A percentile compares a stretch with the other conserved stretches of the same genome.
Evolutionary conservation across 169 alveolate species (phyloP).

Genomic region (Babesia bovis): DNA sequence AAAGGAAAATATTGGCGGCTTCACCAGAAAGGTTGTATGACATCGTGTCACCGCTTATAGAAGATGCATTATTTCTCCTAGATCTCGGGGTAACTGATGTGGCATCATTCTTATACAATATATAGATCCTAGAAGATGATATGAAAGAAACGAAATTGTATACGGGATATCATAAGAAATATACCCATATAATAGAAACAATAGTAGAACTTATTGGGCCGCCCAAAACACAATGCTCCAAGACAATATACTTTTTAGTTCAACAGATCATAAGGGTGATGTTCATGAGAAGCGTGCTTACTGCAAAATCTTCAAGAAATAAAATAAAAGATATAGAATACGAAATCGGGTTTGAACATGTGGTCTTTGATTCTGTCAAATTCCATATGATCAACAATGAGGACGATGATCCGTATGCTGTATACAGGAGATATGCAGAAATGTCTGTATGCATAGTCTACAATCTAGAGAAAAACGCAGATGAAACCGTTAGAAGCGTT

Average conservation of each 20-base stretch:
- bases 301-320: slow-evolving; percentile 19
- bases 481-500: slow-evolving; percentile 27
- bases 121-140: slow-evolving; percentile 50
- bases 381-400: not conserved
- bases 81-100: slow-evolving; percentile 46
- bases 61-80: slow-evolving; percentile 50
- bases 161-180: slow-evolving; percentile 27
- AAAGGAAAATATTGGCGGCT: slow-evolving; percentile 60
- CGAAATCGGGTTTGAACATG: slow-evolving; percentile 11
- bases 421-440: slow-evolving; percentile 12
- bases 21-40: slow-evolving; percentile 45
- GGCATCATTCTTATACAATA: not conserved
- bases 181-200: slow-evolving; percentile 17
- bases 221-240: slow-evolving; percentile 34
- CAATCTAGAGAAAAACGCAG: slow-evolving; percentile 33
- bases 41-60: slow-evolving; percentile 39
- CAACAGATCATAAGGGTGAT: slow-evolving; percentile 40
- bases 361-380: not conserved
- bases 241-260: slow-evolving; percentile 42
- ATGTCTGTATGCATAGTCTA: slow-evolving; percentile 13
- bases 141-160: slow-evolving; percentile 9
- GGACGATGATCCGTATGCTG: slow-evolving; percentile 1
- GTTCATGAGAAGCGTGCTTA: slow-evolving; percentile 46
- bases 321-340: slow-evolving; percentile 22
- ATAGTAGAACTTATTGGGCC: slow-evolving; percentile 57